Base-by-base conservation (phyloP, 176 grass and related monocot genomes). In the Panicum miliaceum region DNA sequence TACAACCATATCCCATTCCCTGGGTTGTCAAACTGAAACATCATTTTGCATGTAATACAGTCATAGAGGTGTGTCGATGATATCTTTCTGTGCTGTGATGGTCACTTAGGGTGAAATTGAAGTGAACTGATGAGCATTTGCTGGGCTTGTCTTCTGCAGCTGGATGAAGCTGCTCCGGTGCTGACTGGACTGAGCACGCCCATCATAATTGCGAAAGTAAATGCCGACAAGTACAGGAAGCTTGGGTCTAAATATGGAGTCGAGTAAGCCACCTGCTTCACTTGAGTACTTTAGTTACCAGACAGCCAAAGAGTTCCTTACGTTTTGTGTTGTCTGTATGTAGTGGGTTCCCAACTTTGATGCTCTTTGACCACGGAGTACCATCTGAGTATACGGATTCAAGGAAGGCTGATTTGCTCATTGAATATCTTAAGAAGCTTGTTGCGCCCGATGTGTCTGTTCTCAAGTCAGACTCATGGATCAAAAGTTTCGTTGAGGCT, bases 171-270 rank as follows among this genome's bases (percentile, higher is more conserved):
- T 92, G 93, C 96, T 92, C 85, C 69, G 0, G 35, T 82, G 58
- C 78, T 98, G 53, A 87, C 89, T 62, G 85, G 41, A 38, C 43
- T 98, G 80, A 74, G 85, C 68, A 79, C 89, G 34, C 93, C 96
- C 37, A 88, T 98, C 23, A 4, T 88, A 29, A 40, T 98, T 22
- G 83, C 89, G 19, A 98, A 93, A 86, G 80, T 98, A 72, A 89
- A 98, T 91, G 95, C 91, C 5, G 92, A 98, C 71, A 95, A 98
- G 43, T 93, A 95, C 69, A 90, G 53, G 60, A 98, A 98, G 67
- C 82, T 95, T 9, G 66, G 92, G 40, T 80, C 91, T 12, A 95
- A 93, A 90, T 93, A 98, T 34, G 91, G 85, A 77, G 77, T 98
- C 68, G 93, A 95, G 96, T 98, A 93, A 76, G 90, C 36, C 8